A percentile compares a stretch with the other conserved stretches of the same genome.
These are phyloP conservation scores for Diaporthe sp. DNA, from an alignment of 2,329 filamentous ascomycete genomes.

Conservation along the genomic window DNA sequence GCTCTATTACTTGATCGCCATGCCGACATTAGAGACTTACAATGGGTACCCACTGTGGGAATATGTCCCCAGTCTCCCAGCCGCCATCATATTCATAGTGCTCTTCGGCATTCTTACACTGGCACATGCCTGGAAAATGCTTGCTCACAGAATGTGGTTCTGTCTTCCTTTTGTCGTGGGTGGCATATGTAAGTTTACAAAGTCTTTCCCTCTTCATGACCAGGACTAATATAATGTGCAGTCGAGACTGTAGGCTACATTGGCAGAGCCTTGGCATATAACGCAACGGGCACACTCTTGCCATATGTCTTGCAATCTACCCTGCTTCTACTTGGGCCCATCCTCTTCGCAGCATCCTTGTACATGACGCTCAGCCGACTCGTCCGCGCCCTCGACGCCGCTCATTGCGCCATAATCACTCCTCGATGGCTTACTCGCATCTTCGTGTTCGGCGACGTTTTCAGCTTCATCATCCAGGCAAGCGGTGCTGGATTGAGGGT, in stretches of 20 bases:
- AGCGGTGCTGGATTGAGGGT: conserved; percentile 33
- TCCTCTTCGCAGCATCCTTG: conserved; percentile 33
- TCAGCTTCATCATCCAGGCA: conserved; percentile 30
- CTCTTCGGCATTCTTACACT: not conserved
- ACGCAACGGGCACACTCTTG: not conserved
- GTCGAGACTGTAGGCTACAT: conserved; percentile 29
- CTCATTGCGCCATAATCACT: not conserved
- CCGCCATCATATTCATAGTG: not conserved
- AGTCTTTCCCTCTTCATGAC: too few species aligned
- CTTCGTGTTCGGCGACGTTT: conserved; percentile 28
- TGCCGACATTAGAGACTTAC: not conserved
- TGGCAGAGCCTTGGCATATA: conserved; percentile 3
- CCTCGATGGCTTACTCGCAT: conserved; percentile 25
- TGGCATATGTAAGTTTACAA: conserved; percentile 56
- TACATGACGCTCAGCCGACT: conserved; percentile 32
- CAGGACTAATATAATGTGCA: not conserved
- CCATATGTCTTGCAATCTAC: conserved; percentile 29
- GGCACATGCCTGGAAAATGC: conserved; percentile 41
- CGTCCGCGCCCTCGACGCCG: conserved; percentile 11
- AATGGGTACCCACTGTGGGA: conserved; percentile 16
- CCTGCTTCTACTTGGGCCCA: conserved; percentile 32
- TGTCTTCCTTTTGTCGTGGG: conserved; percentile 65
- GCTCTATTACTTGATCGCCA: not conserved
- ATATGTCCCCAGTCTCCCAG: conserved; percentile 2
- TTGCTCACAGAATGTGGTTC: conserved; percentile 59